Evolutionary conservation across 495 filamentous ascomycete species (phyloP).

Genomic region (Melanomma pulvis-pyrius): DNA sequence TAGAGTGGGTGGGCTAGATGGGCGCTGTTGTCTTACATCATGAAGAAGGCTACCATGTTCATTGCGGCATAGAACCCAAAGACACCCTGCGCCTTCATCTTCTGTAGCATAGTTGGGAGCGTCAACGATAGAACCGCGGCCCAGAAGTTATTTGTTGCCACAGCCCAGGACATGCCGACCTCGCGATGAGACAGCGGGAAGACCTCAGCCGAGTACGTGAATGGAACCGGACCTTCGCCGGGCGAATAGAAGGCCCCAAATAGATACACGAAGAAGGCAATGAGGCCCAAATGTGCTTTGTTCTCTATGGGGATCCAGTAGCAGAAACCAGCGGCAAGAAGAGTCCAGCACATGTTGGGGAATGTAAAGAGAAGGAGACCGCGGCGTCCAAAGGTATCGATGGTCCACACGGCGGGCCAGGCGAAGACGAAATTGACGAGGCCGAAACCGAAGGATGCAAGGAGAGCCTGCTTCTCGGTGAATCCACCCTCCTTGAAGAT

Average conservation of each 20-base stretch:
- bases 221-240: constrained; percentile 82
- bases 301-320: constrained; percentile 62
- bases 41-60: constrained; percentile 62
- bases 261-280: constrained; percentile 72
- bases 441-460: constrained; percentile 79
- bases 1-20: neutral
- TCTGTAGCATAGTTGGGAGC: constrained; percentile 62
- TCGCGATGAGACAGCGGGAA: constrained; percentile 76
- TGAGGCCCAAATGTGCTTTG: constrained; percentile 60
- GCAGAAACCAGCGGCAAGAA: constrained; percentile 71
- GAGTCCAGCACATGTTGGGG: constrained; percentile 79
- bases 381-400: constrained; percentile 82
- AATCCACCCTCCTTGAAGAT: constrained; percentile 70
- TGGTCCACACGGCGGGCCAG: constrained; percentile 79
- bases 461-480: constrained; percentile 59
- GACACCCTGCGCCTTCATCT: constrained; percentile 40
- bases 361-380: constrained; percentile 80
- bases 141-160: constrained; percentile 70
- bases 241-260: constrained; percentile 76
- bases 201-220: constrained; percentile 78
- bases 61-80: constrained; percentile 55
- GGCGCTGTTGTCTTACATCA: constrained; percentile 54
- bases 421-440: constrained; percentile 83
- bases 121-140: constrained; percentile 66
- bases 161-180: constrained; percentile 70